phyloP scores from a whole-genome alignment of 106 monocot genomes.

The Dioscorea dumetorum region DNA sequence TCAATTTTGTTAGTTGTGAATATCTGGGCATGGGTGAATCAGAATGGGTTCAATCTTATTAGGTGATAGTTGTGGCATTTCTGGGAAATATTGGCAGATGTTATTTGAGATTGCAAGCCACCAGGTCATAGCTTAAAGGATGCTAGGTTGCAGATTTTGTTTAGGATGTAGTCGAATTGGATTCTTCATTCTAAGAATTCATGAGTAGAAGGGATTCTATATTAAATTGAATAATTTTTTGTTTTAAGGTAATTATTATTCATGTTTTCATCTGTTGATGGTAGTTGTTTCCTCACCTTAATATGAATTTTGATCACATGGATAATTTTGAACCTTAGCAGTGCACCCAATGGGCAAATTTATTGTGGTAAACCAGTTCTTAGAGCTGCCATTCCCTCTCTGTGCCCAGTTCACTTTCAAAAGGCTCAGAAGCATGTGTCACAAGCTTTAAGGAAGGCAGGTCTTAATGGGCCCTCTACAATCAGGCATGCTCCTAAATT shows the following conservation, averaged over 20 bases:
- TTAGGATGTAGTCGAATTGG: too few species aligned
- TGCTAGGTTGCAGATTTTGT: too few species aligned
- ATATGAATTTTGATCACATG: not conserved
- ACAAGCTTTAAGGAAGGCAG: conserved; percentile 56
- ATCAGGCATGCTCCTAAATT: conserved; percentile 35
- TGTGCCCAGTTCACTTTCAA: conserved; percentile 52
- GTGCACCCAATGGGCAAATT: conserved; percentile 26
- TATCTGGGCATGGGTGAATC: too few species aligned
- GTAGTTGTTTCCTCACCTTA: not conserved
- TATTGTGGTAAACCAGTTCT: conserved; percentile 56
- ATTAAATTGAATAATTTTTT: too few species aligned
- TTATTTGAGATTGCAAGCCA: not conserved
- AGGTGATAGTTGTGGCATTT: too few species aligned
- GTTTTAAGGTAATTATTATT: not conserved
- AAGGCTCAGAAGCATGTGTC: conserved; percentile 38
- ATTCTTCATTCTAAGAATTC: too few species aligned
- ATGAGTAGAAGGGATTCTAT: conserved; percentile 16
- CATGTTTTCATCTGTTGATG: not conserved
- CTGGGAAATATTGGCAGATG: not conserved
- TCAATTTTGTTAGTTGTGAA: too few species aligned
- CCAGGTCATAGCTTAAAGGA: too few species aligned
- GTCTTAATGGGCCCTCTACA: conserved; percentile 28
- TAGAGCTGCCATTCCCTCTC: conserved; percentile 37
- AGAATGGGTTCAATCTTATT: too few species aligned
- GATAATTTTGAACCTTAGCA: conserved; percentile 23